Base-by-base conservation (phyloP, 352 stramenopile genomes). In the Pythium pectinolyticum region DNA sequence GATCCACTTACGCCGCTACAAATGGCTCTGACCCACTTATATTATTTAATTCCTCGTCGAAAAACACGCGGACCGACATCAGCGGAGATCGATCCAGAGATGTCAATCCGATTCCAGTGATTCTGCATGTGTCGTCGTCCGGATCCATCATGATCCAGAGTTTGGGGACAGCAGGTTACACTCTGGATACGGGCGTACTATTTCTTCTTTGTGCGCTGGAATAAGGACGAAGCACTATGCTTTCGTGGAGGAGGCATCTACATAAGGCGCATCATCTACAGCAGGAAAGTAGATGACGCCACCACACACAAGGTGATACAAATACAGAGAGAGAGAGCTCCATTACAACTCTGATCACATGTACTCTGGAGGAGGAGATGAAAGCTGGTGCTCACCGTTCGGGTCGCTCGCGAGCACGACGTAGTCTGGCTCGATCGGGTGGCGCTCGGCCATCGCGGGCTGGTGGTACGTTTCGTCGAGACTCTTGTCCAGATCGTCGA, bases 371-470 rank as follows among this genome's bases (percentile, higher is more conserved):
- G 77, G 77, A 30, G 83, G 83, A 46, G 83, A 89, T 58, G 79
- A 83, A 30, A 92, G 64, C 57, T 86, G 79, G 70, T 88, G 74
- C 59, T 78, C 69, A 50, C 72, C 62, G 63, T 89, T 76, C 43
- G 78, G 77, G 57, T 92, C 77, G 56, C 80, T 92, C 24, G 68
- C 73, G 48, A 92, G 78, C 51, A 78, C 72, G 61, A 79, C 72
- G 73, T 93, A 93, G 69, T 95, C 84, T 3, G 86, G 86, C 56
- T 88, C 70, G 43, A 95, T 65, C 19, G 84, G 80, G 2, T 62
- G 74, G 39, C 84, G 80, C 61, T 92, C 74, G 22, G 77, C 47
- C 73, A 90, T 83, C 20, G 78, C 83, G 5, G 79, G 82, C 52
- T 86, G 82, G 56, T 75, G 80, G 77, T 90, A 94, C 47, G 78